These are phyloP conservation scores for Bipolaris bicolor DNA, from an alignment of 2,329 filamentous ascomycete species.

Conservation along the genomic window DNA sequence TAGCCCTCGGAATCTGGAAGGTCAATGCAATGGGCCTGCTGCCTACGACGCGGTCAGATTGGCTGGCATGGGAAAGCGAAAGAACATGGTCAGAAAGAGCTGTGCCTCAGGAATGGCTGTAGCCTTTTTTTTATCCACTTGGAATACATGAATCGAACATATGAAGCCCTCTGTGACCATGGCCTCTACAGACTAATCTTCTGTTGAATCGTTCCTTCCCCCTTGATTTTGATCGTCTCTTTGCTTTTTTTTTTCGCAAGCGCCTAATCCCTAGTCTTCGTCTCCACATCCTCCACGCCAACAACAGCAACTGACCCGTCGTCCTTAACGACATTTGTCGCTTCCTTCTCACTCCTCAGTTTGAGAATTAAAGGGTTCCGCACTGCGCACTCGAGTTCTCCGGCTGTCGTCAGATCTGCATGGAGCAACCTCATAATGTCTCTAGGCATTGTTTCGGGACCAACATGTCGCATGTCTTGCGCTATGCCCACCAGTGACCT, in stretches of 20 bases:
- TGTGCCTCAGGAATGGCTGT: conserved; percentile 47
- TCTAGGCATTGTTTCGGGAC: conserved; percentile 7
- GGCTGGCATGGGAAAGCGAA: conserved; percentile 92
- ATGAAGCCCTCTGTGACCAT: background rate
- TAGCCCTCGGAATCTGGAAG: conserved; percentile 93
- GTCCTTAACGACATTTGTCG: background rate
- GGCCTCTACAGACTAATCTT: background rate
- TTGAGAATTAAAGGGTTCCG: conserved; percentile 5
- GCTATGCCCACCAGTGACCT: background rate
- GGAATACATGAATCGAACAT: background rate
- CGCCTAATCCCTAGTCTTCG: background rate
- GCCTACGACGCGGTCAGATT: conserved; percentile 96
- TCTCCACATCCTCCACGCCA: background rate
- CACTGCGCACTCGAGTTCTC: background rate
- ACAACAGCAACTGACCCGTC: background rate
- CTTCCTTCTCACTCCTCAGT: background rate
- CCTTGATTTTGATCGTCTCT: background rate
- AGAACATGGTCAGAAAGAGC: conserved; percentile 54
- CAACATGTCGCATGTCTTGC: conserved; percentile 9
- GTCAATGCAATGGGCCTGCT: conserved; percentile 94
- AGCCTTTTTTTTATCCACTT: background rate
- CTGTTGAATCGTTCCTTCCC: background rate
- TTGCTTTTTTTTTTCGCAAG: background rate
- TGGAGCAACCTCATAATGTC: conserved; percentile 9
- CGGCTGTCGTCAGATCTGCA: conserved; percentile 14